Conservation (phyloP, 2,329 filamentous ascomycete species). For the Exophiala sp. region DNA sequence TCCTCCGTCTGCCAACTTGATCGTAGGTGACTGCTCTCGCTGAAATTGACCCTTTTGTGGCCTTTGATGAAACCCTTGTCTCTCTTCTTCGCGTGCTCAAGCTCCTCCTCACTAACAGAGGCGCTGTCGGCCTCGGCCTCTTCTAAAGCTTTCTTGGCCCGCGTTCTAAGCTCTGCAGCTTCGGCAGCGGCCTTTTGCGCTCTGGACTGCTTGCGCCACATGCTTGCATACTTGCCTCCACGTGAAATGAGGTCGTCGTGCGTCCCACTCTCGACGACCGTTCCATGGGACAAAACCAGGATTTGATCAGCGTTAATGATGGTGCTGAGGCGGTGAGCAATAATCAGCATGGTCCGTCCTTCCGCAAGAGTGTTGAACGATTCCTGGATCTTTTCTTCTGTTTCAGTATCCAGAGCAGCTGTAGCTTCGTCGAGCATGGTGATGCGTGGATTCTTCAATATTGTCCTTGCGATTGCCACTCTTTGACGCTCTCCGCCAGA, state of each 20-base stretch:
- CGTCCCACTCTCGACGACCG: conserved; percentile 72
- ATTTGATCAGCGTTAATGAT: conserved; percentile 86
- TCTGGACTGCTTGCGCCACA: conserved; percentile 87
- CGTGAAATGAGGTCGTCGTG: conserved; percentile 70
- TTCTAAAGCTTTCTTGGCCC: conserved; percentile 40
- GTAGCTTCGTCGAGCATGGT: conserved; percentile 93
- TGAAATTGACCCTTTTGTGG: conserved; percentile 29
- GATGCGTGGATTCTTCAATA: conserved; percentile 85
- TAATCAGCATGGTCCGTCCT: conserved; percentile 89
- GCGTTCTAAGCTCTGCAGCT: conserved; percentile 47
- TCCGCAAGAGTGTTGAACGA: conserved; percentile 77
- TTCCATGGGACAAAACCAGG: conserved; percentile 71
- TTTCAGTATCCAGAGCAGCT: conserved; percentile 85
- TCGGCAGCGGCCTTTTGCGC: conserved; percentile 67
- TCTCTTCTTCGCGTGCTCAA: conserved; percentile 21
- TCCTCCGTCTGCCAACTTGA: conserved; percentile 18
- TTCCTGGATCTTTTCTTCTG: conserved; percentile 87
- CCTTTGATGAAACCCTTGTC: conserved; percentile 11
- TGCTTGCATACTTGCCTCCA: conserved; percentile 71
- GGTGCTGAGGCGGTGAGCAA: conserved; percentile 83
- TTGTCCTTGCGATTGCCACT: conserved; percentile 87
- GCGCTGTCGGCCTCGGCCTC: conserved; percentile 44
- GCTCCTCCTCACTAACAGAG: conserved; percentile 48
- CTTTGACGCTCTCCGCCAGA: conserved; percentile 92
- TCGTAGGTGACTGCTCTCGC: conserved; percentile 23